Conservation (phyloP, 495 filamentous ascomycete species). For the Umbilicaria muhlenbergii region DNA sequence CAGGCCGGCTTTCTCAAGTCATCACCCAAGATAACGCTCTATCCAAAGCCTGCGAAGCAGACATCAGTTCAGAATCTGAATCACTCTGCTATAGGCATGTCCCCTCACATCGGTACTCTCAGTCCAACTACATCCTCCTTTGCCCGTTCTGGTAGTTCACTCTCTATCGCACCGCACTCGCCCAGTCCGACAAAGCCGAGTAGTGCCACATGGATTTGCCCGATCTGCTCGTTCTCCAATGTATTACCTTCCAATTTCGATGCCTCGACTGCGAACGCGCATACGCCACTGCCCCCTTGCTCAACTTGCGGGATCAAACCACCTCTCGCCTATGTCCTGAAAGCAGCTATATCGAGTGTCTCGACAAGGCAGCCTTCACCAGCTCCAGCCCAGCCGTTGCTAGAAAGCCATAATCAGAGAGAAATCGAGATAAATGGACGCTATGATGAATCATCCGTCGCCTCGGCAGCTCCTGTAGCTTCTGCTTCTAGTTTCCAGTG, state of each 20-base stretch:
- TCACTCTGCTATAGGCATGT: slow-evolving; percentile 4
- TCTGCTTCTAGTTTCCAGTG: slow-evolving; percentile 39
- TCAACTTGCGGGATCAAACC: slow-evolving; percentile 91
- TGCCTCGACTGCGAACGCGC: slow-evolving; percentile 52
- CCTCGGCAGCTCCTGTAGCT: slow-evolving; percentile 9
- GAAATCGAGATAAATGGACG: background rate
- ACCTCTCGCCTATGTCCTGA: slow-evolving; percentile 60
- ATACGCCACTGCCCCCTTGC: slow-evolving; percentile 71
- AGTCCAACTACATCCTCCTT: slow-evolving; percentile 31
- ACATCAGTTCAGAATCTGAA: slow-evolving; percentile 29
- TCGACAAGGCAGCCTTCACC: slow-evolving; percentile 27
- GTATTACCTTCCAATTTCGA: slow-evolving; percentile 88
- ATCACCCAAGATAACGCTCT: slow-evolving; percentile 79
- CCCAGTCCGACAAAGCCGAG: slow-evolving; percentile 22
- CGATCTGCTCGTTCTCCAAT: slow-evolving; percentile 96
- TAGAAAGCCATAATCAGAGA: slow-evolving; percentile 5
- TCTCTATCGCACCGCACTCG: slow-evolving; percentile 30
- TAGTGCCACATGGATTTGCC: slow-evolving; percentile 89
- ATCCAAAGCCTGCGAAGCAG: slow-evolving; percentile 56
- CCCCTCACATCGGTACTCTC: slow-evolving; percentile 18
- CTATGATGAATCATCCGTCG: background rate
- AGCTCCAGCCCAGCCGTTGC: slow-evolving; percentile 7
- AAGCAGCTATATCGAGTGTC: slow-evolving; percentile 62
- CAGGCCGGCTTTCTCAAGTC: slow-evolving; percentile 92
- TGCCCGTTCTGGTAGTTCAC: slow-evolving; percentile 31